phyloP scores from a whole-genome alignment of 2,329 filamentous ascomycete species.

The Trichoderma gracile region DNA sequence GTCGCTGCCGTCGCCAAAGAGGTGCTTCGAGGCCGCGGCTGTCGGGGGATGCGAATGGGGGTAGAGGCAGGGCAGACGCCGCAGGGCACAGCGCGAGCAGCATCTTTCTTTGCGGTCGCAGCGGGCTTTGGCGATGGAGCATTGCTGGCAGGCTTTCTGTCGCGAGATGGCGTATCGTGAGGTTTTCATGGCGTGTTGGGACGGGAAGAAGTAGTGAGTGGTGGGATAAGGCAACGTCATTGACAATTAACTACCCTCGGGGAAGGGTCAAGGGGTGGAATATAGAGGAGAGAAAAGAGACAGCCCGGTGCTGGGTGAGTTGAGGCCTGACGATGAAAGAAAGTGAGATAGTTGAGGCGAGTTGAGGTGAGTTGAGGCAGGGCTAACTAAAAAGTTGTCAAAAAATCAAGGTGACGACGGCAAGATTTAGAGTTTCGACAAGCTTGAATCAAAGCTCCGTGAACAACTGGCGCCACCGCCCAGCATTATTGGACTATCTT shows the following conservation, averaged over 20 bases:
- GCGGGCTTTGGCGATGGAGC: conserved; percentile 13
- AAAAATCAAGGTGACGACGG: too few species aligned
- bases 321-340: too few species aligned
- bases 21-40: neutral
- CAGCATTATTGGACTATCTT: neutral
- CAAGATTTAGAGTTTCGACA: neutral
- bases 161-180: conserved; percentile 17
- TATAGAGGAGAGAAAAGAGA: too few species aligned
- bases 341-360: too few species aligned
- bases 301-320: too few species aligned
- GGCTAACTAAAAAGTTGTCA: too few species aligned
- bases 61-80: conserved; percentile 2
- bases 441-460: neutral
- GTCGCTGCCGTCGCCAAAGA: neutral
- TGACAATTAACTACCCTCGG: neutral
- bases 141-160: conserved; percentile 19
- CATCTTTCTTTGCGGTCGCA: conserved; percentile 15
- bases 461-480: neutral
- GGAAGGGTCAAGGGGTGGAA: too few species aligned
- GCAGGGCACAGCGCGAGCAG: conserved; percentile 11
- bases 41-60: neutral
- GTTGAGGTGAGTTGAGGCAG: too few species aligned
- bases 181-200: neutral
- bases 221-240: neutral
- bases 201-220: neutral